These are phyloP conservation scores for Aspergillus aculeatinus DNA, from an alignment of 2,329 filamentous ascomycete species.

Conservation along the genomic window DNA sequence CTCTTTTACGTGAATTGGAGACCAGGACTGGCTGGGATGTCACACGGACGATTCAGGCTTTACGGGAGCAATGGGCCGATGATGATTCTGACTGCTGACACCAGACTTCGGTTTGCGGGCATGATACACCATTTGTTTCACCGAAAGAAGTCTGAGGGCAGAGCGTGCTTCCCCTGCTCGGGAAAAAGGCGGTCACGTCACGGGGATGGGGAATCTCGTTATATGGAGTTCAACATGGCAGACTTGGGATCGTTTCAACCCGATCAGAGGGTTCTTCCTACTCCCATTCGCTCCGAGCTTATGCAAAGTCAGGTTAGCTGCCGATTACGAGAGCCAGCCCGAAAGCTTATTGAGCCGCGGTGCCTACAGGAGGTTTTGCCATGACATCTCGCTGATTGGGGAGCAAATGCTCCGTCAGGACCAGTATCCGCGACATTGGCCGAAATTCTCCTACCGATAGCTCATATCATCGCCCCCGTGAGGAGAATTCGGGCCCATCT, in stretches of 20 bases:
- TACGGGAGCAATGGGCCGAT: slow-evolving; percentile 26
- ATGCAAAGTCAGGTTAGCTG: background rate
- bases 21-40: slow-evolving; percentile 30
- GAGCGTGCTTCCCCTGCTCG: background rate
- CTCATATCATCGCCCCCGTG: background rate
- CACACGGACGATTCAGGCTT: slow-evolving; percentile 20
- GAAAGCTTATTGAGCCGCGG: background rate
- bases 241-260: background rate
- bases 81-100: slow-evolving; percentile 11
- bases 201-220: background rate
- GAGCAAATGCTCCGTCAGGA: background rate
- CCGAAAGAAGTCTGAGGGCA: background rate
- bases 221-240: background rate
- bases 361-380: background rate
- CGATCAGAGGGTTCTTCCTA: background rate
- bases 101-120: background rate
- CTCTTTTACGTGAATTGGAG: slow-evolving; percentile 22
- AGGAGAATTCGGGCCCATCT: background rate
- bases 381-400: background rate
- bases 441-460: background rate
- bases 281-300: background rate
- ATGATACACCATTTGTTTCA: background rate
- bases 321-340: background rate
- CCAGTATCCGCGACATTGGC: background rate
- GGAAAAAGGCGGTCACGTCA: background rate